Evolutionary conservation across 805 yeast genomes (phyloP).

Genomic region (Yamadazyma sp.): DNA sequence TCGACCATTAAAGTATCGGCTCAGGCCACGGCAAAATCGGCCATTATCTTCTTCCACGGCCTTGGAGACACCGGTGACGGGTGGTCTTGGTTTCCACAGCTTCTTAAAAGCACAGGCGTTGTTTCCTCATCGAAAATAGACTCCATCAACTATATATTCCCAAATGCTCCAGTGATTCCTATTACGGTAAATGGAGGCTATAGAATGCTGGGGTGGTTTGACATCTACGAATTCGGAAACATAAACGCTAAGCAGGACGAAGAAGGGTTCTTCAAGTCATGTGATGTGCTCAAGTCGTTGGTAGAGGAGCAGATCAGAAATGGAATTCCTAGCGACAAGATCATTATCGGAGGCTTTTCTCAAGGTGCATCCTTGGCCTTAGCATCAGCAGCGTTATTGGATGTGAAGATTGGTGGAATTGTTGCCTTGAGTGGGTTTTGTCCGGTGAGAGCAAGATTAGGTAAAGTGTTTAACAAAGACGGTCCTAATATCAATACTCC

Average conservation of each 20-base stretch:
- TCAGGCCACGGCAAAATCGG: conserved; percentile 27
- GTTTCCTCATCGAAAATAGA: conserved; percentile 45
- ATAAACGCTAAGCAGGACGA: conserved; percentile 48
- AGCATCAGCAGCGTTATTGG: conserved; percentile 54
- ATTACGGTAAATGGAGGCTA: conserved; percentile 67
- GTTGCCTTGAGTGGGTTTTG: conserved; percentile 77
- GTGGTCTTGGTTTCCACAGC: conserved; percentile 79
- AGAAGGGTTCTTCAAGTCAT: conserved; percentile 52
- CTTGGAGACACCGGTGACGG: conserved; percentile 90
- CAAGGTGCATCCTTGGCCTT: conserved; percentile 88
- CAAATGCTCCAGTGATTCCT: conserved; percentile 79
- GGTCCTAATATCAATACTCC: conserved; percentile 61
- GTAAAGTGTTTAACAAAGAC: conserved; percentile 21
- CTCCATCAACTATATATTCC: conserved; percentile 70
- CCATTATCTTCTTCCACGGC: conserved; percentile 82
- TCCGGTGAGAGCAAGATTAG: conserved; percentile 27
- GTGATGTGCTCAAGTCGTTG: conserved; percentile 44
- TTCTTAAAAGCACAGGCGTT: conserved; percentile 45
- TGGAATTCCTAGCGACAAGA: conserved; percentile 61
- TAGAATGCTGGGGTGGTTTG: conserved; percentile 86
- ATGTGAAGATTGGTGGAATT: conserved; percentile 73
- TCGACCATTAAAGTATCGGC: conserved; percentile 32
- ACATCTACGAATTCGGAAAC: conserved; percentile 57
- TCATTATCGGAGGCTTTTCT: conserved; percentile 92
- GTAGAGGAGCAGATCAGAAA: conserved; percentile 53